Evolutionary conservation across 345 rosid genomes (phyloP), one percentile per base, ranked within the genome.

Genomic region (Gossypium ekmanianum): DNA sequence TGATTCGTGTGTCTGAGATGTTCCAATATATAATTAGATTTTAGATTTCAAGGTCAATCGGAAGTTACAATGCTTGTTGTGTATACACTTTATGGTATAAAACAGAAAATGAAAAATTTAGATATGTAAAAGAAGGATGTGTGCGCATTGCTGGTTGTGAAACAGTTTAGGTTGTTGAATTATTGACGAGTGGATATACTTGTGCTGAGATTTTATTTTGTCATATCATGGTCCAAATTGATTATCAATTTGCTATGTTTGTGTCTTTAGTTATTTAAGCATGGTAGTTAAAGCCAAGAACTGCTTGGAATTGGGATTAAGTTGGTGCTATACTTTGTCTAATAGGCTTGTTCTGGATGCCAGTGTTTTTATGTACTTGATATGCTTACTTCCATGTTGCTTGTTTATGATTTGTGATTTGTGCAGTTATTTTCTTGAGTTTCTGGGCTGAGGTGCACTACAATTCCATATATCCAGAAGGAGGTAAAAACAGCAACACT

Each of bases 391-490:
- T 64, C 0, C 14, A 64, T 64, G 26, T 39, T 39, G 13, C 47
- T 43, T 52, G 7, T 59, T 9, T 22, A 45, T 17, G n/a, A 48
- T 73, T 65, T 55, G 75, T 43, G 43, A 48, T 34, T 41, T 41
- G 1, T 77, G 82, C 93, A 91, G 98, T 91, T 73, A 87, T 94
- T 75, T 92, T 81, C 85, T 79, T 89, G 83, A 94, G 97, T 81
- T 94, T 94, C 75, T 94, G 98, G 98, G 98, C 96, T 2, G 98
- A 91, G 78, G 98, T 94, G 79, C 98, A 94, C 82, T 92, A 94
- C 86, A 94, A 94, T 75, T 92, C 98, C 8, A 88, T 94, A 4
- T 91, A 94, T 80, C 93, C 97, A 4, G 90, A 82, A 85, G 97
- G 86, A 91, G 98, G 98, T 89, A 82, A 74, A 41, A 16, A 26